phyloP scores from a whole-genome alignment of 805 yeast genomes.

The Myxozyma vanderwaltii region DNA sequence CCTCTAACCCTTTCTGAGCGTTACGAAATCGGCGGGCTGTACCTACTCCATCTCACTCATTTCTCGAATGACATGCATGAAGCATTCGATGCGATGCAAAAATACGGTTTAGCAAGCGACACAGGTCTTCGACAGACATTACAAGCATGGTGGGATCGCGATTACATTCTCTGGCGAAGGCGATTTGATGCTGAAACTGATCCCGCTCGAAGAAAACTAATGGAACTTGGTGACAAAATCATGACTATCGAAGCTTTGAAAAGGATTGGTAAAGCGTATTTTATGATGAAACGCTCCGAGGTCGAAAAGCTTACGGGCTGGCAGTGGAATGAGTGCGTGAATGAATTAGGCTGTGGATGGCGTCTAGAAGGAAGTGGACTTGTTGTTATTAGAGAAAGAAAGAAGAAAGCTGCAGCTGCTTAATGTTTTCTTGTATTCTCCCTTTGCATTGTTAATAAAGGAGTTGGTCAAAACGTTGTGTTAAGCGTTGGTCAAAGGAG shows the following conservation, averaged over 20 bases:
- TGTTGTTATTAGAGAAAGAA: slow-evolving; percentile 29
- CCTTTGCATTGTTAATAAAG: too few species aligned
- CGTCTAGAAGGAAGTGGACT: slow-evolving; percentile 15
- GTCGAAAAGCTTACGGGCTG: slow-evolving; percentile 26
- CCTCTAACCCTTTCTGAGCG: slow-evolving; percentile 43
- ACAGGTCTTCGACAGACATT: slow-evolving; percentile 23
- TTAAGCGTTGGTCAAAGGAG: neutral
- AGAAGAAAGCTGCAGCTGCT: slow-evolving; percentile 2
- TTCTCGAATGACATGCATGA: slow-evolving; percentile 24
- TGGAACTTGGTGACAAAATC: slow-evolving; percentile 28
- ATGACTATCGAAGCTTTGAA: slow-evolving; percentile 26
- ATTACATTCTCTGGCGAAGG: slow-evolving; percentile 33
- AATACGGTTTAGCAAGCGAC: slow-evolving; percentile 20
- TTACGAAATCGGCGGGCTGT: slow-evolving; percentile 47
- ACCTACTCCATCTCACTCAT: slow-evolving; percentile 48
- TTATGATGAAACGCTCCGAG: slow-evolving; percentile 17
- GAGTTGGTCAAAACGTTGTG: neutral
- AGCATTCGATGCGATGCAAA: slow-evolving; percentile 33
- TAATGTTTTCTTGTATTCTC: neutral
- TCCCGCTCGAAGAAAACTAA: slow-evolving; percentile 28
- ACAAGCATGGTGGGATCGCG: slow-evolving; percentile 34
- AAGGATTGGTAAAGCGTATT: slow-evolving; percentile 27
- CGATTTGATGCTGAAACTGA: slow-evolving; percentile 21
- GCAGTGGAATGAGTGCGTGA: slow-evolving; percentile 24
- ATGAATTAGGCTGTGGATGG: slow-evolving; percentile 30